Evolutionary conservation across 2,329 filamentous ascomycete genomes (phyloP).

Genomic region (Pseudovirgaria hyperparasitica): DNA sequence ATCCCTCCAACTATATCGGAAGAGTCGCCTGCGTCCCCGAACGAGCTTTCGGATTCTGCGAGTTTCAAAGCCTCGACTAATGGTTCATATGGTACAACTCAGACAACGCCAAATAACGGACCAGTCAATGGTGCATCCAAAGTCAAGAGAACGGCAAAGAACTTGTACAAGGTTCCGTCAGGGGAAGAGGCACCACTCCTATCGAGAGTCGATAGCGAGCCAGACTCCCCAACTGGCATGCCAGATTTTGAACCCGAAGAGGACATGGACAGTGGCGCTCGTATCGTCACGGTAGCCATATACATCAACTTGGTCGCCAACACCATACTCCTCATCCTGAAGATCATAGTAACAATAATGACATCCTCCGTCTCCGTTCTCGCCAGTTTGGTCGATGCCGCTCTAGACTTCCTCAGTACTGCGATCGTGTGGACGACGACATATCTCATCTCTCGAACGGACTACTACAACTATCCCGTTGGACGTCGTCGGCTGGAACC

Average conservation of each 20-base stretch:
- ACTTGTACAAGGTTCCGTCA: constrained; percentile 65
- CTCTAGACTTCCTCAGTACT: constrained; percentile 69
- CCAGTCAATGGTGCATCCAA: constrained; percentile 22
- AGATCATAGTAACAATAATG: constrained; percentile 63
- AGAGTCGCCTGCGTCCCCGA: constrained; percentile 35
- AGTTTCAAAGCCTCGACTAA: constrained; percentile 9
- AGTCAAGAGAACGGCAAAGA: constrained; percentile 53
- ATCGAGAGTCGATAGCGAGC: constrained; percentile 26
- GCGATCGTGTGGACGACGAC: constrained; percentile 72
- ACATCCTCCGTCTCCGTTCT: constrained; percentile 74
- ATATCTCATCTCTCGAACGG: constrained; percentile 57
- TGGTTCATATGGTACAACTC: constrained; percentile 6
- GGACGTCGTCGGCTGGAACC: constrained; percentile 66
- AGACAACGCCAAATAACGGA: no score
- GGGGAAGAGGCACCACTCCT: constrained; percentile 54
- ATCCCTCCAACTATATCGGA: constrained; percentile 68
- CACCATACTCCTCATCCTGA: constrained; percentile 58
- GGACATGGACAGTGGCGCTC: constrained; percentile 59
- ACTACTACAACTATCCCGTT: constrained; percentile 67
- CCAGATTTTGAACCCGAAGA: constrained; percentile 57
- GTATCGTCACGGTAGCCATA: constrained; percentile 74
- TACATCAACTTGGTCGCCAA: constrained; percentile 78
- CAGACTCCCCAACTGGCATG: constrained; percentile 39
- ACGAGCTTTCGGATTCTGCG: constrained; percentile 1
- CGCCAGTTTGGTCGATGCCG: constrained; percentile 66